Base-by-base conservation (phyloP, 441 rosid genomes). In the Corymbia calophylla region DNA sequence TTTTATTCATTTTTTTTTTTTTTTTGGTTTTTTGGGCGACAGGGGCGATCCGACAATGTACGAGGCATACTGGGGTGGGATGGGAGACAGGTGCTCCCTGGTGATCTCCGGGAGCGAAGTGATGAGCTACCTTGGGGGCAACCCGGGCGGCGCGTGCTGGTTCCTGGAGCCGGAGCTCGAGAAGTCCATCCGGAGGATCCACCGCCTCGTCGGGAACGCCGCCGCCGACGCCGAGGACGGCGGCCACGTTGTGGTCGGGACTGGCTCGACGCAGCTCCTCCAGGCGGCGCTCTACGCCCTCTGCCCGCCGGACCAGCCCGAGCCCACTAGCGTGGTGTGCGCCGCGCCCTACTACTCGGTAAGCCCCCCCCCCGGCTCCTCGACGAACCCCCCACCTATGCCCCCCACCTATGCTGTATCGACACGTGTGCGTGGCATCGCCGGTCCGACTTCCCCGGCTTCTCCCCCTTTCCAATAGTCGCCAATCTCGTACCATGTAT, bases 331-430 rank as follows among this genome's bases (percentile, higher is more conserved):
- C 84, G 94, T 97, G 19, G 97, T 97, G 21, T 94, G 95, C 8
- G 98, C 99, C 7, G 97, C 97, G 6, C 99, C 99, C 86, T 97
- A 92, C 89, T 97, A 97, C 92, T 96, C 99, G 92, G 99, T 96
- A 62, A 92, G 95, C 64, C 17, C 32, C 54, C 60, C 17, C 5
- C 15, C 51, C n/a, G n/a, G n/a, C n/a, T n/a, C n/a, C n/a, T n/a
- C n/a, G n/a, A n/a, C n/a, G n/a, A n/a, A n/a, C n/a, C n/a, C 15
- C 51, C n/a, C 51, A 23, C 23, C 84, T 44, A 12, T 44, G n/a
- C 51, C n/a, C 15, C 51, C n/a, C 51, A 23, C 23, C 84, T 44
- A 12, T 44, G n/a, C 51, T 1, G 14, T 4, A 48, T 27, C n/a
- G 3, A 44, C 18, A 6, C 9, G 5, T 4, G 16, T 23, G 18